Evolutionary conservation across 805 yeast genomes (phyloP).

Genomic region (Brettanomyces sp.): DNA sequence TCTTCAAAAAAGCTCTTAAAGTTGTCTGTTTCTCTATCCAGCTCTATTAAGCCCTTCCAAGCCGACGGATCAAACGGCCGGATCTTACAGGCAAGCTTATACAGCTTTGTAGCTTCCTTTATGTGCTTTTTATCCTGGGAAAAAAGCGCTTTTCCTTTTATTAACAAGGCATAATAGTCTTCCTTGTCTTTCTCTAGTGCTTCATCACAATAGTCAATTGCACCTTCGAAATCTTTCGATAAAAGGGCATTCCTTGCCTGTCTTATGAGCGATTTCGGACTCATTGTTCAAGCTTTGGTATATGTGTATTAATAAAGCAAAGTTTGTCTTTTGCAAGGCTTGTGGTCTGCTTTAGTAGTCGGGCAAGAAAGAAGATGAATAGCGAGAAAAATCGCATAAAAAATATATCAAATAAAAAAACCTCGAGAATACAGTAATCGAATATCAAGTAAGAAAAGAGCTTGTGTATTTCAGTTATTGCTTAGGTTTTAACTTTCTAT

Average conservation of each 20-base stretch:
- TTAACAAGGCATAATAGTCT: constrained; percentile 58
- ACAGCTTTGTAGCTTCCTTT: constrained; percentile 33
- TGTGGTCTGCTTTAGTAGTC: too few relatives aligned
- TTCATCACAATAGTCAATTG: constrained; percentile 45
- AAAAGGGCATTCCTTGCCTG: constrained; percentile 44
- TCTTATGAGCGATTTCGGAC: constrained; percentile 26
- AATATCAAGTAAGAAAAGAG: too few relatives aligned
- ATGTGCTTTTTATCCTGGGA: constrained; percentile 25
- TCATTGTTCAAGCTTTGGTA: too few relatives aligned
- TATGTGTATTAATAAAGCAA: too few relatives aligned
- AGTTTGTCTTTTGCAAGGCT: too few relatives aligned
- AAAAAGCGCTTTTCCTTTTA: constrained; percentile 63
- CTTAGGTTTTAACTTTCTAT: too few relatives aligned
- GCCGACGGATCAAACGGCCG: constrained; percentile 49
- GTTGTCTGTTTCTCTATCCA: constrained; percentile 30
- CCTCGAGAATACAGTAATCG: too few relatives aligned
- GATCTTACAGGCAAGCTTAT: constrained; percentile 39
- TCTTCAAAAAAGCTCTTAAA: constrained; percentile 37
- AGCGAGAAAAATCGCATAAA: too few relatives aligned
- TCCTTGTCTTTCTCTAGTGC: constrained; percentile 47
- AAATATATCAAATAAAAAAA: too few relatives aligned
- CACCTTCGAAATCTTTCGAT: constrained; percentile 51
- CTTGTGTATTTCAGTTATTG: too few relatives aligned
- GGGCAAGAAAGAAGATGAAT: too few relatives aligned
- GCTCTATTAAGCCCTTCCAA: constrained; percentile 71